Base-by-base conservation (phyloP, 148 eudicot species). In the Camellia sinensis region DNA sequence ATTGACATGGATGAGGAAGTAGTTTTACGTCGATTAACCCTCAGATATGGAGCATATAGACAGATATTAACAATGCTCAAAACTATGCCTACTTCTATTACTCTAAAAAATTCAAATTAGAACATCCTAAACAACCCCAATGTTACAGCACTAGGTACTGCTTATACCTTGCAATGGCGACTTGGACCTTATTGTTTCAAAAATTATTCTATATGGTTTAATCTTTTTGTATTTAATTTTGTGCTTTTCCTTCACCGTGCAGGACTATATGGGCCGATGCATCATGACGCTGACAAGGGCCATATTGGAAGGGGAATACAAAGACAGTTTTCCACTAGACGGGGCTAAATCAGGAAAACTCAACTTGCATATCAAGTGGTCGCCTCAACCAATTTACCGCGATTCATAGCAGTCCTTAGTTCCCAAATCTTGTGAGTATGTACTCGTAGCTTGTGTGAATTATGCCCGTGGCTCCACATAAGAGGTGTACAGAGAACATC, bases 191-290 rank as follows among this genome's bases (percentile, higher is more conserved):
- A 7, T 22, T 74, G 65, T 40, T 40, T 52, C 62, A 52, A 56
- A 29, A 54, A 56, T 2, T 48, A 14, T 73, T 7, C 50, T 59
- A 43, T 3, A 18, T 71, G 19, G 40, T 13, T 70, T 29, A 29
- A 29, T 29, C 52, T 57, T 59, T 48, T 45, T 50, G 21, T 64
- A 40, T 41, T 74, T 61, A 46, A 18, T 7, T 67, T 80, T 65
- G 37, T 40, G 3, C 70, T n/a, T 40, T 44, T 3, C 14, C 45
- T 15, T 14, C 13, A 22, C n/a, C 9, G 11, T 83, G 83, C 92
- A 96, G 99, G 98, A 96, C 73, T 92, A 88, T 66, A 92, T 96
- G 95, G 99, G 99, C 56, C 86, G 97, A 81, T 96, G 99, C 91
- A 91, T 93, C 81, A 60, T 96, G 88, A 96, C 99, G 61, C 79